Percentiles rank a stretch among this genome's conserved stretches.
Conservation (phyloP, 345 rosid genomes). For the Mercurialis annua region DNA sequence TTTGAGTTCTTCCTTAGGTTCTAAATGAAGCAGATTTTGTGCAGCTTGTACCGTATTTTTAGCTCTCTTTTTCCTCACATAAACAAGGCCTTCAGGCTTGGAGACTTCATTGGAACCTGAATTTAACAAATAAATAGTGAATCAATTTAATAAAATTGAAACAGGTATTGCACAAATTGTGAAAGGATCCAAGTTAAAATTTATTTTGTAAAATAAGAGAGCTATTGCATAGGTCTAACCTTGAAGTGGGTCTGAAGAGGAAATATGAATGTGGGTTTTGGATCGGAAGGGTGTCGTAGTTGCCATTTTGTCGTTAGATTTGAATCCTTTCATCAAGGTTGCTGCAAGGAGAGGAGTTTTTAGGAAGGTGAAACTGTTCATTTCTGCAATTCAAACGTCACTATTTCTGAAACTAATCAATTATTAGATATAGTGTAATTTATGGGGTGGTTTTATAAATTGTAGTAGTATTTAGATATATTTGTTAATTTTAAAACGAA, state of each 20-base stretch:
- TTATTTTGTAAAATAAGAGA: neutral
- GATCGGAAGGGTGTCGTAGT: constrained; percentile 24
- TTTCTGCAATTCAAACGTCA: too few species aligned
- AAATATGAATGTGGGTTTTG: constrained; percentile 9
- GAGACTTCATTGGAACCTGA: constrained; percentile 21
- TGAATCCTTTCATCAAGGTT: constrained; percentile 8
- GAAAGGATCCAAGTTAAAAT: neutral
- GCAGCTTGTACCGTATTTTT: constrained; percentile 29
- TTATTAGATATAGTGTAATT: too few species aligned
- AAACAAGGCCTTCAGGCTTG: constrained; percentile 40
- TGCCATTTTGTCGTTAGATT: constrained; percentile 29
- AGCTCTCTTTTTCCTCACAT: constrained; percentile 53
- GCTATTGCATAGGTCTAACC: constrained; percentile 21
- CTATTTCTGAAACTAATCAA: too few species aligned
- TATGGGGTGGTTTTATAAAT: too few species aligned
- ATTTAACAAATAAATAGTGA: constrained; percentile 5
- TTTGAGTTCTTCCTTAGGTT: constrained; percentile 12
- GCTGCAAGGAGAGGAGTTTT: neutral
- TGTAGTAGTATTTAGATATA: too few species aligned
- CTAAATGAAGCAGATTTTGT: constrained; percentile 24
- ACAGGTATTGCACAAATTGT: neutral
- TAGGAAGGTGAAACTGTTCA: neutral
- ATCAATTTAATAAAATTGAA: neutral
- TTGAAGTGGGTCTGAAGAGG: constrained; percentile 28
- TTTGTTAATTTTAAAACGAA: too few species aligned